Evolutionary conservation across 208 protist species (phyloP).

Genomic region (Phytomonas sp.): DNA sequence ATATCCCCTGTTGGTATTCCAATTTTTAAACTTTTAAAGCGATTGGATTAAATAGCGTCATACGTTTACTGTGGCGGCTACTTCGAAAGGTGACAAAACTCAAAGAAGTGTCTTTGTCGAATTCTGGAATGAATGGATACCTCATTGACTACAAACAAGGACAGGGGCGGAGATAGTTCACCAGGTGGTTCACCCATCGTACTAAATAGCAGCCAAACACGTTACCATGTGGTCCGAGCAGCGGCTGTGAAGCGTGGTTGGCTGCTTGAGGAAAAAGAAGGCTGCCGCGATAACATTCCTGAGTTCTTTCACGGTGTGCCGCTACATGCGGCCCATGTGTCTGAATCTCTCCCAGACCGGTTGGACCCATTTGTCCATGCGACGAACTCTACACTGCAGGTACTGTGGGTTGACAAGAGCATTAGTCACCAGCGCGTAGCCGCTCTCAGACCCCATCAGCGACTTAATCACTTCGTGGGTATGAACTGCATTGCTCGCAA

Average conservation of each 20-base stretch:
- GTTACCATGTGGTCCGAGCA: conserved; percentile 79
- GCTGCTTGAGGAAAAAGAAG: conserved; percentile 39
- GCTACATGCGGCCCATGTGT: conserved; percentile 6
- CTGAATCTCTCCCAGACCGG: neutral
- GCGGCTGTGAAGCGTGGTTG: conserved; percentile 52
- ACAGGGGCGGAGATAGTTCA: neutral
- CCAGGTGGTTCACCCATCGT: conserved; percentile 16
- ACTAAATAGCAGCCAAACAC: conserved; percentile 46
- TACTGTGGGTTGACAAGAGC: conserved; percentile 87
- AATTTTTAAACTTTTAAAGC: neutral
- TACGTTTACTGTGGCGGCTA: neutral
- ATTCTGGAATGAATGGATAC: neutral
- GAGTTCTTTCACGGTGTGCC: conserved; percentile 25
- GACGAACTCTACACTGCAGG: conserved; percentile 39
- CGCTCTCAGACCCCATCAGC: conserved; percentile 52
- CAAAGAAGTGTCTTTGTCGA: neutral
- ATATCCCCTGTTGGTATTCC: neutral
- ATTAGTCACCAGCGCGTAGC: conserved; percentile 51
- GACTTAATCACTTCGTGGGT: conserved; percentile 91
- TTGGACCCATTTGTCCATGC: neutral
- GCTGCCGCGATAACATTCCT: conserved; percentile 24
- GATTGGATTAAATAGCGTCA: neutral
- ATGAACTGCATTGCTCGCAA: conserved; percentile 90
- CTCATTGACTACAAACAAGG: neutral
- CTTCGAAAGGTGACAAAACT: neutral